phyloP scores from a whole-genome alignment of 345 rosid species.

The Abelmoschus esculentus region DNA sequence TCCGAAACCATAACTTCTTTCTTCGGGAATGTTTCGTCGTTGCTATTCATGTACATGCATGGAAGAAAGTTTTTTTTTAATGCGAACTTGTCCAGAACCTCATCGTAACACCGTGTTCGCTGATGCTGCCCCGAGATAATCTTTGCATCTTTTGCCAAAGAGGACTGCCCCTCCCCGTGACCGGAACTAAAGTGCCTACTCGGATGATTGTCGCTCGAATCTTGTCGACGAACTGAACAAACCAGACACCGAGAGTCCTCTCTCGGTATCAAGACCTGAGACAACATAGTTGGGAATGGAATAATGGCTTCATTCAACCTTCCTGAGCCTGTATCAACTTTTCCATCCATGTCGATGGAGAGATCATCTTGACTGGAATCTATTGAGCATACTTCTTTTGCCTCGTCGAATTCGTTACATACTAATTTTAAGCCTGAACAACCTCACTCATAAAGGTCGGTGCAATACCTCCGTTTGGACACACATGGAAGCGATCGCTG shows the following conservation, averaged over 20 bases:
- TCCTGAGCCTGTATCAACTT: conserved; percentile 38
- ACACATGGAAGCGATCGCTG: conserved; percentile 95
- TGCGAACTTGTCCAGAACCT: conserved; percentile 52
- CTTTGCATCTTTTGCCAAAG: conserved; percentile 63
- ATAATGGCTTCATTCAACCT: conserved; percentile 25
- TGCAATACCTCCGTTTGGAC: conserved; percentile 92
- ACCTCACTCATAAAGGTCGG: conserved; percentile 98
- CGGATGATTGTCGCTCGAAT: conserved; percentile 28
- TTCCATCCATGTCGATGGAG: conserved; percentile 41
- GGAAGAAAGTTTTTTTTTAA: conserved; percentile 18
- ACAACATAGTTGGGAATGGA: conserved; percentile 40
- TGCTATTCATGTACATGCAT: background rate
- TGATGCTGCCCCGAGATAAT: conserved; percentile 53
- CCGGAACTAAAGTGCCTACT: conserved; percentile 65
- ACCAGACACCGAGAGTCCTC: conserved; percentile 45
- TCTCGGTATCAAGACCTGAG: conserved; percentile 54
- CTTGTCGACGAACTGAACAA: conserved; percentile 39
- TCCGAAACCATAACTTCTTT: background rate
- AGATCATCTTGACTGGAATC: conserved; percentile 41
- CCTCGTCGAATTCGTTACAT: conserved; percentile 74
- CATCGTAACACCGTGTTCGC: conserved; percentile 47
- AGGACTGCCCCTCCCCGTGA: conserved; percentile 41
- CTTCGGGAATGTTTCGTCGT: background rate
- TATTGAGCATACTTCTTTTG: conserved; percentile 39
- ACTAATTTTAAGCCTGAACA: conserved; percentile 93